A percentile compares a stretch with the other conserved stretches of the same genome.
phyloP scores from a whole-genome alignment of 768 basidiomycete genomes.

The Suillus clintonianus region DNA sequence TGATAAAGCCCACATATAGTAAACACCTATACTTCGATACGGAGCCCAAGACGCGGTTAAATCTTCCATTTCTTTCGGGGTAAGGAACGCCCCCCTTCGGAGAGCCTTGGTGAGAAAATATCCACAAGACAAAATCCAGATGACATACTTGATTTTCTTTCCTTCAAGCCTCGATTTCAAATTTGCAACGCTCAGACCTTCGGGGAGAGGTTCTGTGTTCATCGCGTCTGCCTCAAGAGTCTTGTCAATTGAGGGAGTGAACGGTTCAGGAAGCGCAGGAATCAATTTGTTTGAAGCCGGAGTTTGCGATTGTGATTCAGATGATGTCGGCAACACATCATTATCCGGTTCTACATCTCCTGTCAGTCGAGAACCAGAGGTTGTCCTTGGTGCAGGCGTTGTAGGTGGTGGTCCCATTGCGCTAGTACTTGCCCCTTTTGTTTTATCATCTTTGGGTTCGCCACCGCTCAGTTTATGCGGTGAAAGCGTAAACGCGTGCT shows the following conservation, averaged over 20 bases:
- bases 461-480: slow-evolving; percentile 46
- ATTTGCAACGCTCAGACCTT: slow-evolving; percentile 54
- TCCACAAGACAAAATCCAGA: slow-evolving; percentile 2
- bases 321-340: slow-evolving; percentile 37
- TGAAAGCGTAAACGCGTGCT: slow-evolving; percentile 48
- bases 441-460: slow-evolving; percentile 6
- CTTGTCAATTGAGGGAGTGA: slow-evolving; percentile 70
- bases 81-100: slow-evolving; percentile 67
- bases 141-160: slow-evolving; percentile 70
- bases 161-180: slow-evolving; percentile 64
- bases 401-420: background rate
- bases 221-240: slow-evolving; percentile 44
- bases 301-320: slow-evolving; percentile 4
- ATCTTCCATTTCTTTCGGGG: slow-evolving; percentile 79
- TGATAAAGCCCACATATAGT: slow-evolving; percentile 86
- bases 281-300: slow-evolving; percentile 9
- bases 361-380: background rate
- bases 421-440: background rate
- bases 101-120: slow-evolving; percentile 12
- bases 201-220: slow-evolving; percentile 48
- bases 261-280: slow-evolving; percentile 51
- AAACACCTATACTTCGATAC: slow-evolving; percentile 84
- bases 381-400: slow-evolving; percentile 5
- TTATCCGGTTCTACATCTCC: slow-evolving; percentile 11
- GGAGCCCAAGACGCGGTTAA: slow-evolving; percentile 80